Base-by-base conservation (phyloP, 768 basidiomycete genomes). In the Psilocybe subaeruginosa region DNA sequence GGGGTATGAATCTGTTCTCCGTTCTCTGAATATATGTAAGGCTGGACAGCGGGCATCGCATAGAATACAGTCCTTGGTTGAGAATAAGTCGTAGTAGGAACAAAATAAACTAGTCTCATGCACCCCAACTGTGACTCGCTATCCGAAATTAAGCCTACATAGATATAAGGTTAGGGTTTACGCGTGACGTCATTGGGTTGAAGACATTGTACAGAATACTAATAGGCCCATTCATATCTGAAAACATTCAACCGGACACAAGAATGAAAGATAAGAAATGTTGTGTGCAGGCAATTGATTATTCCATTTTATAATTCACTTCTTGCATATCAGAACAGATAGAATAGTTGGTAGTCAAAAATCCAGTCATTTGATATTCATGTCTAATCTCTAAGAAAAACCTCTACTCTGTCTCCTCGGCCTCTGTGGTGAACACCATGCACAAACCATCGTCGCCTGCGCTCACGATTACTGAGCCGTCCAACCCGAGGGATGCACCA, bases 361-460 rank as follows among this genome's bases (percentile, higher is more conserved):
- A 4, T 14, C 8, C n/a, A 12, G 41, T n/a, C 4, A 14, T 43
- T n/a, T 12, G 14, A 43, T 12, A 5, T 43, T 43, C 14, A n/a
- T 43, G 41, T 43, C 41, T n/a, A 43, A 11, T 11, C 14, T 16
- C 1, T 5, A 12, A 43, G 14, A 16, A 12, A 16, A 8, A 6
- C 41, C 43, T 45, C 55, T 64, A 61, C 29, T 77, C 77, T 3
- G 31, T 30, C 41, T 81, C 80, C 37, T 74, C 73, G 0, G 74
- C 75, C 67, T 84, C 89, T 0, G 90, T 91, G 2, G 86, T 85
- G 68, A 87, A 99, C 35, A 97, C 93, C 52, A 93, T 79, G 70
- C 93, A 95, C 0, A 84, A 78, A 0, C 93, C 92, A 64, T 99
- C 97, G 72, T 99, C 97, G 2, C 94, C 91, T 0, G 89, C 97